phyloP scores from a whole-genome alignment of 805 yeast genomes.

The Suhomyces sp. region DNA sequence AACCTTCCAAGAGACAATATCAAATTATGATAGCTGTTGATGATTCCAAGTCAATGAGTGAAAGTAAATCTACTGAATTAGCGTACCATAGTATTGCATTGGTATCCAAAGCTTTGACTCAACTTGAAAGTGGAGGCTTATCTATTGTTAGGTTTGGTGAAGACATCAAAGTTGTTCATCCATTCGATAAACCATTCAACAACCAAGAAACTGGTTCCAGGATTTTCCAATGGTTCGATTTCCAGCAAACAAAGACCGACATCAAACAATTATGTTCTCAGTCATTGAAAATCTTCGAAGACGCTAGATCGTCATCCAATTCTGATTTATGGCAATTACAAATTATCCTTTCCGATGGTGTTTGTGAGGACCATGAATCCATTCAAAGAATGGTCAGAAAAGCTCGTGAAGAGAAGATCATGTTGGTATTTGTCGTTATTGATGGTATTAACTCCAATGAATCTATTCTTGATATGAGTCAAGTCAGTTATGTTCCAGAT shows the following conservation, averaged over 20 bases:
- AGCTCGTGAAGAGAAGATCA: constrained; percentile 88
- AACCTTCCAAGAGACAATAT: constrained; percentile 95
- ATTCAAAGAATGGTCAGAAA: constrained; percentile 80
- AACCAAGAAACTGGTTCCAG: constrained; percentile 75
- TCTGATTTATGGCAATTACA: constrained; percentile 89
- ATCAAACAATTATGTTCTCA: constrained; percentile 68
- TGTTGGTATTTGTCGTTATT: constrained; percentile 92
- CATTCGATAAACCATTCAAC: constrained; percentile 82
- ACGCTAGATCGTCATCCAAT: constrained; percentile 46
- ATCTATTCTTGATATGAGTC: constrained; percentile 92
- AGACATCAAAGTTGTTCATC: constrained; percentile 78
- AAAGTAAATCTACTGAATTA: constrained; percentile 81
- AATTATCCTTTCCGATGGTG: constrained; percentile 93
- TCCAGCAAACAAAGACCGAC: constrained; percentile 85
- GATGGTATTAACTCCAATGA: constrained; percentile 85
- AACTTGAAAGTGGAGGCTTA: constrained; percentile 90
- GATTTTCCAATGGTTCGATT: constrained; percentile 84
- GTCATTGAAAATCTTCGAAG: constrained; percentile 72
- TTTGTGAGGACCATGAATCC: constrained; percentile 90
- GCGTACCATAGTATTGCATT: constrained; percentile 94
- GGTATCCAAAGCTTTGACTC: constrained; percentile 90
- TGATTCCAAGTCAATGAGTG: constrained; percentile 97
- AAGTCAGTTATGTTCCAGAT: constrained; percentile 79
- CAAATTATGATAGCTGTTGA: constrained; percentile 97
- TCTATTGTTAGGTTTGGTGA: constrained; percentile 91